phyloP scores from a whole-genome alignment of 2,329 filamentous ascomycete species.

The Delphinella strobiligena region DNA sequence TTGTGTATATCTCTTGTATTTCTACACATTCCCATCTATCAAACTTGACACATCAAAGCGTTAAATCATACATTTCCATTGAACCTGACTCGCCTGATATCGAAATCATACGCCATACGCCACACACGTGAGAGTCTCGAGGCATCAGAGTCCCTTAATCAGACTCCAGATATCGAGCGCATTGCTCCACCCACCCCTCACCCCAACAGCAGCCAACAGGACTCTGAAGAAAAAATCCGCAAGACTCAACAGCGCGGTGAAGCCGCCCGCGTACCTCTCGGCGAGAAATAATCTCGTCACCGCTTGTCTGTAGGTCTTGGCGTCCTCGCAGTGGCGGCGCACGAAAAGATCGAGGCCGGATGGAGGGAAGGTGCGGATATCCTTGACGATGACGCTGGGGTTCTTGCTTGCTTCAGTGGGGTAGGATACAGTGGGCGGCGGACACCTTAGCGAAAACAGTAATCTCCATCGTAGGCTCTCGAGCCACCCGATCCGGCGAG shows the following conservation, averaged over 20 bases:
- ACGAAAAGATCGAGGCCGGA: slow-evolving; percentile 30
- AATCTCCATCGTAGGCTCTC: slow-evolving; percentile 22
- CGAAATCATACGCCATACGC: too few relatives aligned
- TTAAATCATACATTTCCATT: neutral
- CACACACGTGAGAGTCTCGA: too few relatives aligned
- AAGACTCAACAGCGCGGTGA: neutral
- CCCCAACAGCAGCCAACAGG: neutral
- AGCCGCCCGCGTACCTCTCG: slow-evolving; percentile 18
- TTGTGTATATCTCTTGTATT: too few relatives aligned
- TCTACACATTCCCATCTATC: neutral
- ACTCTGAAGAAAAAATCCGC: neutral
- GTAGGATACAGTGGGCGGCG: slow-evolving; percentile 27
- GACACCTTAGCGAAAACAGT: slow-evolving; percentile 26
- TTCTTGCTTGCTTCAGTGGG: slow-evolving; percentile 12
- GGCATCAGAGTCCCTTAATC: neutral
- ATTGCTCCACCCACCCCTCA: neutral
- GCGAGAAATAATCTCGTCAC: slow-evolving; percentile 31
- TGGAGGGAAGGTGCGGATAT: slow-evolving; percentile 25
- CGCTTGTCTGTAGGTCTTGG: slow-evolving; percentile 24
- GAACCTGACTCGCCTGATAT: neutral
- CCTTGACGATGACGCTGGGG: slow-evolving; percentile 14
- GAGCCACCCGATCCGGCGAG: neutral
- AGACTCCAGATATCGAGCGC: neutral
- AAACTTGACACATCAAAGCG: neutral
- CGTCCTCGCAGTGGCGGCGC: slow-evolving; percentile 11